These are phyloP conservation scores for Aleurites moluccanus DNA, from an alignment of 441 rosid genomes.

Conservation along the genomic window DNA sequence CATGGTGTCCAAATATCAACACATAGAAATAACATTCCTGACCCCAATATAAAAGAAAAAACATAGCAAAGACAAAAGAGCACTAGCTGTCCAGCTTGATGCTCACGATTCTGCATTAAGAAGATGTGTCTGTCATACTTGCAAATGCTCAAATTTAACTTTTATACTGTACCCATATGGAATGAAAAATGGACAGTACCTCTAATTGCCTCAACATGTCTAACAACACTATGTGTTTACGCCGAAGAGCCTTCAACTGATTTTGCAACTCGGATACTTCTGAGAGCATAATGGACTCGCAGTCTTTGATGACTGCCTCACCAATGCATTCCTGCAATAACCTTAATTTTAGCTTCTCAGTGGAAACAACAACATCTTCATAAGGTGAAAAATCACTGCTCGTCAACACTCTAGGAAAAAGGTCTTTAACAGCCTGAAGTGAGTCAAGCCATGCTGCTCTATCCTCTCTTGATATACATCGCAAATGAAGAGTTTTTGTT, in stretches of 20 bases:
- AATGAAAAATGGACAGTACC: conserved; percentile 42
- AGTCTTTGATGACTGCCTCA: conserved; percentile 64
- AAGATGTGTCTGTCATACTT: conserved; percentile 10
- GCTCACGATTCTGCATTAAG: background rate
- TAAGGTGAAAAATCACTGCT: conserved; percentile 57
- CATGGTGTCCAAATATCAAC: background rate
- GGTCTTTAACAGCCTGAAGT: conserved; percentile 75
- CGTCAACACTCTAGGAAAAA: conserved; percentile 65
- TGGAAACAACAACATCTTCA: conserved; percentile 73
- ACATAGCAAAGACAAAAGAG: background rate
- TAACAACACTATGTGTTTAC: conserved; percentile 62
- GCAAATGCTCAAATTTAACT: background rate
- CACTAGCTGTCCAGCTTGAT: background rate
- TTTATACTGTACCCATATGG: background rate
- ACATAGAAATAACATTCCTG: background rate
- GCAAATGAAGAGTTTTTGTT: conserved; percentile 91
- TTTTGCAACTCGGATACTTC: conserved; percentile 73
- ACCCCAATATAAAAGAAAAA: background rate
- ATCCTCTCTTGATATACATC: conserved; percentile 68
- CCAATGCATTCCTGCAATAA: conserved; percentile 71
- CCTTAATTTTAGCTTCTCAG: conserved; percentile 73
- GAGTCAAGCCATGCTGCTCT: conserved; percentile 86
- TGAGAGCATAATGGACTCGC: conserved; percentile 79
- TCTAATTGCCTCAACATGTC: conserved; percentile 83
- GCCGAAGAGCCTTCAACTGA: conserved; percentile 58